Percentiles rank a stretch among this genome's conserved stretches.
Conservation (phyloP, 805 yeast genomes). For the Wilhelminamyces savonicus region DNA sequence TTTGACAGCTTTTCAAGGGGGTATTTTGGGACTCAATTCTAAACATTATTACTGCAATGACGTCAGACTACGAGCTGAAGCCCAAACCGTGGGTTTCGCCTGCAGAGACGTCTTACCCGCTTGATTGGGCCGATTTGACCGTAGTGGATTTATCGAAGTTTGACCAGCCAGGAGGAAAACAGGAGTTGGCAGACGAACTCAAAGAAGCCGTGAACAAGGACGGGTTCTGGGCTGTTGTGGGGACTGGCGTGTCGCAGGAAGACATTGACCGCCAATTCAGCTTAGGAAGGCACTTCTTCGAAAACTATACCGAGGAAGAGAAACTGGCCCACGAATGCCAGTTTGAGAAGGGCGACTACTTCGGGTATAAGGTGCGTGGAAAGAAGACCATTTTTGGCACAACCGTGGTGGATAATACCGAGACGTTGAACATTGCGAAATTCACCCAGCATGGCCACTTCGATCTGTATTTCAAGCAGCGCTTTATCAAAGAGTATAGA, state of each 20-base stretch:
- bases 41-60: too few relatives aligned
- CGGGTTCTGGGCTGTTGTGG: slow-evolving; percentile 26
- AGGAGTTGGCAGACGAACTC: slow-evolving; percentile 19
- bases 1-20: too few relatives aligned
- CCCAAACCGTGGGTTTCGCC: slow-evolving; percentile 19
- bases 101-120: slow-evolving; percentile 15
- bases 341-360: slow-evolving; percentile 23
- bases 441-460: slow-evolving; percentile 18
- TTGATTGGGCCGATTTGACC: slow-evolving; percentile 27
- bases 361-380: slow-evolving; percentile 26
- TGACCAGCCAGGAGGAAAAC: slow-evolving; percentile 20
- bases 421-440: slow-evolving; percentile 26
- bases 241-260: slow-evolving; percentile 17
- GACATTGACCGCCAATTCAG: slow-evolving; percentile 20
- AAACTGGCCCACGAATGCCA: slow-evolving; percentile 17
- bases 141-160: slow-evolving; percentile 20
- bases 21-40: too few relatives aligned
- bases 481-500: slow-evolving; percentile 16
- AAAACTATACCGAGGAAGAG: slow-evolving; percentile 18
- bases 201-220: slow-evolving; percentile 20
- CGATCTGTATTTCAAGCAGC: slow-evolving; percentile 11
- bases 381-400: slow-evolving; percentile 25
- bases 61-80: too few relatives aligned
- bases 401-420: slow-evolving; percentile 22
- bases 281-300: slow-evolving; percentile 21